phyloP scores from a whole-genome alignment of 805 yeast species.

The Metschnikowia borealis region DNA sequence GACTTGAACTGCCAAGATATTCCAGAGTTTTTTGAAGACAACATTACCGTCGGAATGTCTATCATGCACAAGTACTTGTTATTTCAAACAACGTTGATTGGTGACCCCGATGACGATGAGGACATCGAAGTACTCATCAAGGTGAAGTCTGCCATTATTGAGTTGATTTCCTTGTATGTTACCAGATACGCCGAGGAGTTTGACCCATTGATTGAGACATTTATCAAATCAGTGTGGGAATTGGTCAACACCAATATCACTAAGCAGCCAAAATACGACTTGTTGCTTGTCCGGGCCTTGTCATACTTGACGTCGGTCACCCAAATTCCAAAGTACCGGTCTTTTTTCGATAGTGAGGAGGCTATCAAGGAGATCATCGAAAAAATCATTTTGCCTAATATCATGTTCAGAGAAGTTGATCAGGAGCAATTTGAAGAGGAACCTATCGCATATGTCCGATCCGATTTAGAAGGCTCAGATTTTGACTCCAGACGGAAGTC shows the following conservation, averaged over 20 bases:
- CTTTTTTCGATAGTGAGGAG: slow-evolving; percentile 48
- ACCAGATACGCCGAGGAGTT: slow-evolving; percentile 91
- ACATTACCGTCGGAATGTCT: slow-evolving; percentile 70
- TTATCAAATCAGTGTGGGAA: slow-evolving; percentile 81
- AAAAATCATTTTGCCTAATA: slow-evolving; percentile 84
- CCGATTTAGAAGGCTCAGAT: slow-evolving; percentile 94
- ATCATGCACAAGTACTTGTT: slow-evolving; percentile 77
- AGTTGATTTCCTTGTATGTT: slow-evolving; percentile 78
- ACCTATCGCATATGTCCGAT: slow-evolving; percentile 86
- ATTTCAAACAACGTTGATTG: slow-evolving; percentile 53
- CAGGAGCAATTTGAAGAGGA: slow-evolving; percentile 95
- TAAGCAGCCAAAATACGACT: slow-evolving; percentile 73
- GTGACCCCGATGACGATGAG: slow-evolving; percentile 52
- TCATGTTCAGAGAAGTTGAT: slow-evolving; percentile 79
- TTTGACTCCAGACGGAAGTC: slow-evolving; percentile 88
- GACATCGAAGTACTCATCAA: slow-evolving; percentile 67
- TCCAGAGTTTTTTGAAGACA: slow-evolving; percentile 96
- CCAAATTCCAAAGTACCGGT: slow-evolving; percentile 60
- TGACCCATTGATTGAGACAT: slow-evolving; percentile 68
- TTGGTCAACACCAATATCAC: slow-evolving; percentile 58
- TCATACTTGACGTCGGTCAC: slow-evolving; percentile 80
- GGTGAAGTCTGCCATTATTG: slow-evolving; percentile 79
- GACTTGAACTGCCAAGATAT: slow-evolving; percentile 97
- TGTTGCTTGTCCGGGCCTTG: slow-evolving; percentile 75
- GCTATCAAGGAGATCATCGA: slow-evolving; percentile 70